A percentile compares a stretch with the other conserved stretches of the same genome.
phyloP scores from a whole-genome alignment of 176 grass and related monocot species.

The Guadua angustifolia region DNA sequence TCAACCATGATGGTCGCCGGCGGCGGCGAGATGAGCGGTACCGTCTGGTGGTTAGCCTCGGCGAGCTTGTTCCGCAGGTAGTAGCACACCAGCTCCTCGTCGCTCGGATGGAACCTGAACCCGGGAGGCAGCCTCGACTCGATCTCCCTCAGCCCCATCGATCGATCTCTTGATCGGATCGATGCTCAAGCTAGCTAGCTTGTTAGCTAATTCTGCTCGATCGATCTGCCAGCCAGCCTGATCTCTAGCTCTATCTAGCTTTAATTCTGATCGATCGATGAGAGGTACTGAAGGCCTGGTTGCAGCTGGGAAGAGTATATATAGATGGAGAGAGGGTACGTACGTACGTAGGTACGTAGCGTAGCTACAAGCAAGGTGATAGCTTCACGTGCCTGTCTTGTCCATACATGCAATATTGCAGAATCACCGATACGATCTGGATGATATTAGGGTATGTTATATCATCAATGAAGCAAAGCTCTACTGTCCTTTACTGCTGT shows the following conservation, averaged over 20 bases:
- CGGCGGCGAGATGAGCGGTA: not conserved
- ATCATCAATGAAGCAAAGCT: not conserved
- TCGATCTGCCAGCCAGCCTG: too few relatives aligned
- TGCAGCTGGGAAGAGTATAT: too few relatives aligned
- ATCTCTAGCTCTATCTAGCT: not conserved
- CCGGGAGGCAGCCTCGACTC: constrained; percentile 56
- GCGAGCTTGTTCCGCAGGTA: constrained; percentile 52
- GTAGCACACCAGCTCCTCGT: constrained; percentile 53
- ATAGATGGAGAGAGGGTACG: too few relatives aligned
- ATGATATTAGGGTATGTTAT: not conserved
- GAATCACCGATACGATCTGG: not conserved
- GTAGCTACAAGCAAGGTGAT: not conserved
- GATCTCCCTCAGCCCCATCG: constrained; percentile 44
- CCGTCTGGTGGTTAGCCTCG: not conserved
- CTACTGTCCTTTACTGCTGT: not conserved
- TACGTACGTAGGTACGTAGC: too few relatives aligned
- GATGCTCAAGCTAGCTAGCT: not conserved
- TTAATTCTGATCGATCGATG: too few relatives aligned
- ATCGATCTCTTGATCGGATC: too few relatives aligned
- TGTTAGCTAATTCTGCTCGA: not conserved
- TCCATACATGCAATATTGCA: not conserved
- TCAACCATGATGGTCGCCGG: constrained; percentile 44
- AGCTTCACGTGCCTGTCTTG: not conserved
- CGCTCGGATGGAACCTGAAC: constrained; percentile 59
- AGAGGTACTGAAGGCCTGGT: too few relatives aligned